Evolutionary conservation across 495 filamentous ascomycete genomes (phyloP), one percentile per base, ranked within the genome.

Genomic region (Tuber borchii): DNA sequence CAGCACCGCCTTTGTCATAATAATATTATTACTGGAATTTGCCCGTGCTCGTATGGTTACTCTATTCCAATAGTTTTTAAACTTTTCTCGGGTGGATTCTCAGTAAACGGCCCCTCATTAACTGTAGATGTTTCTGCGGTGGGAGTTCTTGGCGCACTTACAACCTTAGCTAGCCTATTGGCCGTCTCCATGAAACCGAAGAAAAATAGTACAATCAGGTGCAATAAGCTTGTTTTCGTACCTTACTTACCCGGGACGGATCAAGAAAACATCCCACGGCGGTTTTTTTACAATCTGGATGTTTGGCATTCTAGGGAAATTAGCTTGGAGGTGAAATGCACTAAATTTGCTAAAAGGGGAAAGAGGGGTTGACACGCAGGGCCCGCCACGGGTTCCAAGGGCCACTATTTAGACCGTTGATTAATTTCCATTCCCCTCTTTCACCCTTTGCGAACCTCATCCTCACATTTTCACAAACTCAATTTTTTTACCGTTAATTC

Each of bases 401-500:
- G 48, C 61, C 65, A 73, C 65, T 39, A 78, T 69, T 39, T 51
- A 71, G 74, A 61, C 51, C 45, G 48, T 78, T 65, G n/a, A 31
- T 31, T 31, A 6, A 31, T 65, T 79, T 74, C 72, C 75, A 72
- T 73, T 78, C 76, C 78, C 78, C 79, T 72, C 75, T 75, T 69
- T 79, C 72, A 73, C 65, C 72, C 69, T 22, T 61, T 75, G 39
- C 70, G 45, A 51, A 51, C 74, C 78, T 74, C 74, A 51, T 51
- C 37, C 75, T 68, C 74, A 78, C 45, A 71, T 72, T 71, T 40
- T 75, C 72, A 81, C 61, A 39, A 85, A 81, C 69, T 73, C 70
- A 71, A 70, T 69, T 71, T 40, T 51, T 75, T 46, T 31, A 43
- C 26, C 2, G 45, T 43, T 40, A 79, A 73, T 79, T 71, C 37